Evolutionary conservation across 257 asterid genomes (phyloP).

Genomic region (Solanum paucissectum): DNA sequence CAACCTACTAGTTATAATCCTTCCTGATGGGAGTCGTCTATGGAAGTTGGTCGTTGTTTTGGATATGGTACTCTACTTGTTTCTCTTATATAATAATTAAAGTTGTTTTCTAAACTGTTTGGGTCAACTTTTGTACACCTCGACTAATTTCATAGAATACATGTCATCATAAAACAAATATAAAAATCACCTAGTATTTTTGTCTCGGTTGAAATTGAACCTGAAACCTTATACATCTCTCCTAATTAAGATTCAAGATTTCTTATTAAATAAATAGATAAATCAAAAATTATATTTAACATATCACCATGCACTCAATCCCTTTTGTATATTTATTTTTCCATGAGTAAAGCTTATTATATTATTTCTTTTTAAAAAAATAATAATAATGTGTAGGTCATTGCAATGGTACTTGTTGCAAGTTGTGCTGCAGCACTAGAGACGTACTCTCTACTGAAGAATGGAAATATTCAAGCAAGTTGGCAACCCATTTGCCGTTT

Average conservation of each 20-base stretch:
- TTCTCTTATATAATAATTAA: background rate
- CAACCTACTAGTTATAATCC: background rate
- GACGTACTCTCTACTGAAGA: background rate
- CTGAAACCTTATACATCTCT: background rate
- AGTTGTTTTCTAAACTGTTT: background rate
- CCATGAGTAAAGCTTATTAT: background rate
- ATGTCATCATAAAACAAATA: background rate
- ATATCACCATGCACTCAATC: background rate
- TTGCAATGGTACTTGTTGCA: background rate
- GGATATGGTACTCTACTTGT: background rate
- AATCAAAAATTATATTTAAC: background rate
- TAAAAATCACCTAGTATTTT: background rate
- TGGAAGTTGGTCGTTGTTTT: background rate
- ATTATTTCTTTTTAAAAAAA: background rate
- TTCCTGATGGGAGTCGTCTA: background rate
- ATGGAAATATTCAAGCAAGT: background rate
- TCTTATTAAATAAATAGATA: background rate
- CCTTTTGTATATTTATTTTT: background rate
- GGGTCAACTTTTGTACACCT: background rate
- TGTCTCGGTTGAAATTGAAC: background rate
- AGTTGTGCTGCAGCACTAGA: background rate
- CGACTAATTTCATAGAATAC: too few relatives aligned
- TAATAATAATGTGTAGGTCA: background rate
- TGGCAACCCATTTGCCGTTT: background rate
- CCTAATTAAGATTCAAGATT: background rate